phyloP scores from a whole-genome alignment of 2,329 filamentous ascomycete genomes.

The Parafenestella ontariensis region DNA sequence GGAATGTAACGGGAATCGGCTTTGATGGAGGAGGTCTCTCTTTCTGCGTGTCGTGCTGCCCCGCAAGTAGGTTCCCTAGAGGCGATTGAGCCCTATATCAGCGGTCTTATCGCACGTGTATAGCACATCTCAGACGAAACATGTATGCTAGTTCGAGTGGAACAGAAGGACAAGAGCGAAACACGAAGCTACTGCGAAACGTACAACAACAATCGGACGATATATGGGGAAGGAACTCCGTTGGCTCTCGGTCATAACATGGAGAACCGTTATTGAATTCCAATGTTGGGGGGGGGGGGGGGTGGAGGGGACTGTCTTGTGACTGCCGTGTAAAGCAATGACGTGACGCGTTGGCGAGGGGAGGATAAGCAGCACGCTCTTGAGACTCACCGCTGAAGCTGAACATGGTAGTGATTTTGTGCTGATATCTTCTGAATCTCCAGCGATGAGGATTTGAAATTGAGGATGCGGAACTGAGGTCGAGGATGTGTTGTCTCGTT shows the following conservation, averaged over 20 bases:
- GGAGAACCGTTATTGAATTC: background rate
- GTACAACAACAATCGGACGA: background rate
- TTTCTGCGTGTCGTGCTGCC: conserved; percentile 48
- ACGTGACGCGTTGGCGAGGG: conserved; percentile 3
- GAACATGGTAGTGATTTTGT: conserved; percentile 38
- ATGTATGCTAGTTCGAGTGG: conserved; percentile 26
- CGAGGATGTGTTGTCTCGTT: background rate
- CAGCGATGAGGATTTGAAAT: conserved; percentile 4
- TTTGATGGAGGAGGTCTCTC: conserved; percentile 57
- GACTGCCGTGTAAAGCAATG: conserved; percentile 3
- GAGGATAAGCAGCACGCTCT: background rate
- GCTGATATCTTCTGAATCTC: conserved; percentile 2
- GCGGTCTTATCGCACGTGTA: conserved; percentile 37
- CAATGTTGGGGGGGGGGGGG: too few relatives aligned
- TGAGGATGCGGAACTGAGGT: conserved; percentile 6
- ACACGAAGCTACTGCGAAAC: conserved; percentile 16
- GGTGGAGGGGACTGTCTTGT: too few relatives aligned
- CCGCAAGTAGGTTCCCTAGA: conserved; percentile 47
- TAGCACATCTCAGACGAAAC: conserved; percentile 34
- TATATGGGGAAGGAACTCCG: too few relatives aligned
- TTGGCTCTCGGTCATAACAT: background rate
- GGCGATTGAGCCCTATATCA: conserved; percentile 31
- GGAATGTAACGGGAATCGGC: conserved; percentile 61
- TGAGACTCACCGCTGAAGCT: conserved; percentile 46
- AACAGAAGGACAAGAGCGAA: conserved; percentile 20